Evolutionary conservation across 192 early-diverging fungal genomes (phyloP).

Genomic region (Funneliformis geosporum): DNA sequence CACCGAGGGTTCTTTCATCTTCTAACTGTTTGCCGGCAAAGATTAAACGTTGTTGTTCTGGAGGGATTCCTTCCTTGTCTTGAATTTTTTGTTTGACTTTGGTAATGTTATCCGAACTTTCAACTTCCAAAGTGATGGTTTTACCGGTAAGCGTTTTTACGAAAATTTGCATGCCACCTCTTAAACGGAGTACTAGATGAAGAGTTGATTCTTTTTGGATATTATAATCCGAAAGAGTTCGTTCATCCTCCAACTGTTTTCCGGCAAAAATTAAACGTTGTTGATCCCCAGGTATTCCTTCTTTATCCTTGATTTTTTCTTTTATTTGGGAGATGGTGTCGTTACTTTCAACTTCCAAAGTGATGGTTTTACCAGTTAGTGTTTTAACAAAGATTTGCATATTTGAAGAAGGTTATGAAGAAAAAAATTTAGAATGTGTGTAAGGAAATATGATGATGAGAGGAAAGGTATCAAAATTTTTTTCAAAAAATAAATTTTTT

Average conservation of each 20-base stretch:
- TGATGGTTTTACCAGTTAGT: conserved; percentile 97
- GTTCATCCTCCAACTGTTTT: conserved; percentile 82
- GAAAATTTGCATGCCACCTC: conserved; percentile 73
- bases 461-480: no score
- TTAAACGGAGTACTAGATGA: conserved; percentile 76
- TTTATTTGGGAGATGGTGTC: conserved; percentile 84
- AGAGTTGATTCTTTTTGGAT: conserved; percentile 86
- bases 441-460: no score
- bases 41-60: conserved; percentile 81
- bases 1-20: conserved; percentile 70
- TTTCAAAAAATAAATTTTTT: no score
- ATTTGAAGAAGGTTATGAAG: no score
- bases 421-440: no score
- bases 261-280: conserved; percentile 82
- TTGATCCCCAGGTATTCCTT: conserved; percentile 84
- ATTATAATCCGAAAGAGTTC: conserved; percentile 75
- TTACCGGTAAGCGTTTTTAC: conserved; percentile 93
- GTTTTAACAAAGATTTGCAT: conserved; percentile 77
- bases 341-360: conserved; percentile 81
- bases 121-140: conserved; percentile 93
- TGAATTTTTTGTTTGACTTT: conserved; percentile 85
- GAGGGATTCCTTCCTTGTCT: conserved; percentile 86
- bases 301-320: conserved; percentile 84
- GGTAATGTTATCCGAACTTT: conserved; percentile 76
- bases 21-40: conserved; percentile 85